Evolutionary conservation across 257 asterid species (phyloP), one percentile per base, ranked within the genome.

Genomic region (Oldenlandia corymbosa): DNA sequence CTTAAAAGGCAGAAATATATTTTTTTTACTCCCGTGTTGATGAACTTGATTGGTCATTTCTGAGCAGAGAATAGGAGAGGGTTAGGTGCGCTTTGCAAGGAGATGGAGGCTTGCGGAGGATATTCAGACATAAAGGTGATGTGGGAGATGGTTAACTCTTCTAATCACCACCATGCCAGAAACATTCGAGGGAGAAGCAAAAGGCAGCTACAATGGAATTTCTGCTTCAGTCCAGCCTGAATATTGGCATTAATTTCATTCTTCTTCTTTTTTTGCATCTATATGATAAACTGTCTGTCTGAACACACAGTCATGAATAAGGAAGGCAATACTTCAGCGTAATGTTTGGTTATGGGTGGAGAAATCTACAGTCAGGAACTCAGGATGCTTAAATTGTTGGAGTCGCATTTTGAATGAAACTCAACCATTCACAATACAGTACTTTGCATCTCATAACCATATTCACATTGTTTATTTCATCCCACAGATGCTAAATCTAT

Each of bases 111-210:
- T 18, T 85, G 85, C 49, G 80, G 72, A 60, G 93, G 78, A 61
- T 85, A 85, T 73, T 67, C 37, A 69, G 93, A 87, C 72, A 83
- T 83, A 58, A 79, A 78, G 45, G 90, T 82, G 32, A 84, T 84
- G 92, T 87, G 92, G 95, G 83, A 87, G 64, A 79, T 84, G 72
- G 71, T 82, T 48, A 84, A 80, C 66, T 54, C 92, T 52, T 70
- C 85, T 14, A 57, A 67, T 59, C 69, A 78, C 56, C 64, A 64
- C 50, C 69, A 68, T 55, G 75, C 60, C 16, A 63, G 28, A 54
- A 79, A n/a, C n/a, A n/a, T n/a, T n/a, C n/a, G n/a, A n/a, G n/a
- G 64, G 52, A 51, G 41, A 57, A 55, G 69, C 55, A 76, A 64
- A 60, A 68, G 60, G 48, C 39, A 65, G 28, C 55, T 66, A 27